A percentile compares a stretch with the other conserved stretches of the same genome.
phyloP scores from a whole-genome alignment of 225 moss, liverwort and hornwort genomes.

The Lunularia cruciata region DNA sequence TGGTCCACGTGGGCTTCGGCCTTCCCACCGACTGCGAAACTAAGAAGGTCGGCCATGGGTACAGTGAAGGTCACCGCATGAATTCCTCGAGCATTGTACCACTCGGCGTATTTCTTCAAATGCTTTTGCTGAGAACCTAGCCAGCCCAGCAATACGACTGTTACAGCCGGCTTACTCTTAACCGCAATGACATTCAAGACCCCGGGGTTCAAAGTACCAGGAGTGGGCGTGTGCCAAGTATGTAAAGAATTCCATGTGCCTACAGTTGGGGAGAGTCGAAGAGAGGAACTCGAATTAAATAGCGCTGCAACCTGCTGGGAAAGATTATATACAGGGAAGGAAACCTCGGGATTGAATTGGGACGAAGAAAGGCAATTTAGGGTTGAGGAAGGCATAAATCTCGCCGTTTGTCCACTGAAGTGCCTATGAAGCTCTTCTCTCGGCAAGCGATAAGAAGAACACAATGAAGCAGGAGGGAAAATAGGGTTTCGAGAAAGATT shows the following conservation, averaged over 20 bases:
- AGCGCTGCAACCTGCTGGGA: constrained; percentile 47
- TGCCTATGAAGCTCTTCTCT: constrained; percentile 24
- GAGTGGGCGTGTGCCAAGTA: constrained; percentile 56
- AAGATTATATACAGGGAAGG: constrained; percentile 26
- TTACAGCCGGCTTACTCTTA: constrained; percentile 58
- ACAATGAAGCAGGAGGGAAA: neutral
- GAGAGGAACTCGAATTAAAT: constrained; percentile 22
- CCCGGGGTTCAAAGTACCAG: constrained; percentile 8
- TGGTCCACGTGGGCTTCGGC: constrained; percentile 83
- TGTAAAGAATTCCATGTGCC: constrained; percentile 54
- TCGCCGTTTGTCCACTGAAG: constrained; percentile 19
- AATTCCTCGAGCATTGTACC: constrained; percentile 91
- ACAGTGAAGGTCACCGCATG: constrained; percentile 89
- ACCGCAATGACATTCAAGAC: neutral
- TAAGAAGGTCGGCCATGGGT: constrained; percentile 80
- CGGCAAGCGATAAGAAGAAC: constrained; percentile 23
- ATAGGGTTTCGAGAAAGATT: constrained; percentile 19
- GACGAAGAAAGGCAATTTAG: constrained; percentile 5
- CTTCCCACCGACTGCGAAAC: constrained; percentile 60
- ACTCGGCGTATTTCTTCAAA: constrained; percentile 87
- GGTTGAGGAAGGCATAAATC: neutral
- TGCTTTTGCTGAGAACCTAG: constrained; percentile 95
- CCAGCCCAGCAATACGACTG: constrained; percentile 93
- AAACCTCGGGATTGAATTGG: neutral
- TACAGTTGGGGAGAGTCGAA: neutral